Base-by-base conservation (phyloP, 768 basidiomycete genomes). In the Leccinellum albellum region DNA sequence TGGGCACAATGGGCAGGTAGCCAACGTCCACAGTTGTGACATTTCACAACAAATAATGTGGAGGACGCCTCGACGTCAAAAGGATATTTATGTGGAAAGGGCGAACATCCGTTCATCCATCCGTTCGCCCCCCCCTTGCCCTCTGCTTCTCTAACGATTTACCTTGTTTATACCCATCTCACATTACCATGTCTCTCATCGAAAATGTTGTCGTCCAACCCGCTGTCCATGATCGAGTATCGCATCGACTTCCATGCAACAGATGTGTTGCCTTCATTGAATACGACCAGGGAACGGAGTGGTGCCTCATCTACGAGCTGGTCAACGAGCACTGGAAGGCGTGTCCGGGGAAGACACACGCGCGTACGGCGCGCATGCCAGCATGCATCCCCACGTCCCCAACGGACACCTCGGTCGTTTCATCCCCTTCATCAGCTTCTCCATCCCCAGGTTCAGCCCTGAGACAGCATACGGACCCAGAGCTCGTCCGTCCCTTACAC, bases 21-120 rank as follows among this genome's bases (percentile, higher is more conserved):
- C 40, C 53, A 59, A 56, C 33, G 46, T 61, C 66, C 68, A 66
- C 59, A 57, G 56, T 45, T 44, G 40, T 48, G 44, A 48, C 65
- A 63, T 60, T 69, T 66, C 69, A 67, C 69, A 68, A 69, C 65
- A 71, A 70, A 70, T 69, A 70, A 70, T 57, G 61, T 57, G 58
- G 61, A 57, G 62, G 52, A 54, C 49, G 24, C 55, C 48, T 59
- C 4, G 57, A 63, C 49, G 51, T 69, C 61, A 70, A 67, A 69
- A 69, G 59, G 57, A 58, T 50, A 54, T 23, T 55, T 48, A 42
- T 42, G 12, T 42, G 40, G 40, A 20, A 20, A 42, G 44, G 46
- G n/a, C 42, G 42, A 56, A 50, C 49, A 55, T 40, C 24, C 29
- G 51, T 46, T 46, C 13, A 45, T 49, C 44, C 57, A 51, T 57